These are phyloP conservation scores for Excoecaria cochinchinensis DNA, from an alignment of 345 rosid genomes.

Conservation along the genomic window DNA sequence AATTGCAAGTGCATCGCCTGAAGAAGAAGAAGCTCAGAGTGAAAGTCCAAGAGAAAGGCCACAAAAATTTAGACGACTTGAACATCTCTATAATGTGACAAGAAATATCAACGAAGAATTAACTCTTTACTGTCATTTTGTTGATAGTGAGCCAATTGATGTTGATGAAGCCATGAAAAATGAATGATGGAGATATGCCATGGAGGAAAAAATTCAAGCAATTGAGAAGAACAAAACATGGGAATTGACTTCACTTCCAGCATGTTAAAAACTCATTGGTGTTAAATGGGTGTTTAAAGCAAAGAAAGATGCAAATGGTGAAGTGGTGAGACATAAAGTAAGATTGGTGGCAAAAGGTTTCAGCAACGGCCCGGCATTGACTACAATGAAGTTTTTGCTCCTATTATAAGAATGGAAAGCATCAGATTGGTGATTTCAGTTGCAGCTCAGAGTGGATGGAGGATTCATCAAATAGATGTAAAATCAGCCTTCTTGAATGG, in stretches of 20 bases:
- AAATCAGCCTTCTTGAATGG: too few relatives aligned
- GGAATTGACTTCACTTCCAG: not conserved
- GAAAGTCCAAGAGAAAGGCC: not conserved
- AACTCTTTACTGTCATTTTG: not conserved
- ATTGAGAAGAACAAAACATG: not conserved
- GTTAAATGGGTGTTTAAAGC: not conserved
- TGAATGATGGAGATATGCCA: not conserved
- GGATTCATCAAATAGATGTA: not conserved
- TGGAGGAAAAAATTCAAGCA: not conserved
- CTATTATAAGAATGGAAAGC: not conserved
- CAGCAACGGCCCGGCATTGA: not conserved
- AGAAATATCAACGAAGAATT: not conserved
- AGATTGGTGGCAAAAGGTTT: not conserved
- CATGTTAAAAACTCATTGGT: not conserved
- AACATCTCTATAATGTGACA: not conserved
- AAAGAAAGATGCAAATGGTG: not conserved
- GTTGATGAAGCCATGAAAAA: not conserved
- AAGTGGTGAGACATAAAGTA: not conserved
- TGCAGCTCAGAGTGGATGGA: not conserved
- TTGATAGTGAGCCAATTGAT: not conserved
- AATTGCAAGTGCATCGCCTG: too few relatives aligned
- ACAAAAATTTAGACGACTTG: not conserved
- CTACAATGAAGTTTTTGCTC: not conserved
- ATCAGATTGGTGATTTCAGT: not conserved
- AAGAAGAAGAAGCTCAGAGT: not conserved